Conservation (phyloP, 352 stramenopile species). For the Pythium aphanidermatum region DNA sequence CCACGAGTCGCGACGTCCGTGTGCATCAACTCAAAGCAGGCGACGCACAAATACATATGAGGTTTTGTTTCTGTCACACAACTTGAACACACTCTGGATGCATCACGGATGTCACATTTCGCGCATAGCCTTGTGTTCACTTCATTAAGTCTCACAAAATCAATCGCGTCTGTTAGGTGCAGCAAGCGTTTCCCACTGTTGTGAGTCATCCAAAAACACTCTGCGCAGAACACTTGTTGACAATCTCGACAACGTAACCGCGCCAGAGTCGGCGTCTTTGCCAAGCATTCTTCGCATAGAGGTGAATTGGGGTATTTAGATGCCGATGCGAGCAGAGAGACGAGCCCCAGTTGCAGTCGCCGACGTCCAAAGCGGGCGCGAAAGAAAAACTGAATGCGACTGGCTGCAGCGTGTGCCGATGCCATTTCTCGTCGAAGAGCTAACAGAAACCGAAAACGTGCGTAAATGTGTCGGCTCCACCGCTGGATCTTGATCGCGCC, state of each 20-base stretch:
- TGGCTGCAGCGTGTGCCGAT: neutral
- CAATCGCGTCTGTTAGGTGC: constrained; percentile 28
- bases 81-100: constrained; percentile 13
- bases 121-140: constrained; percentile 13
- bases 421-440: constrained; percentile 14
- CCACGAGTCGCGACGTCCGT: neutral
- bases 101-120: constrained; percentile 20
- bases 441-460: constrained; percentile 19
- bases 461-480: constrained; percentile 16
- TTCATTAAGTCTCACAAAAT: constrained; percentile 21
- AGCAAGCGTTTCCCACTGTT: constrained; percentile 26
- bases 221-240: constrained; percentile 18
- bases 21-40: constrained; percentile 27
- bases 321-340: constrained; percentile 14
- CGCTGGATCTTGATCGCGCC: constrained; percentile 21
- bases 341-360: constrained; percentile 5
- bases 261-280: constrained; percentile 11
- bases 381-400: constrained; percentile 11
- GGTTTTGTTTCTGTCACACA: constrained; percentile 6
- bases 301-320: constrained; percentile 24
- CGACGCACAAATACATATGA: constrained; percentile 7
- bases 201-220: constrained; percentile 23
- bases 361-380: constrained; percentile 5
- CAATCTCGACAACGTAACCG: constrained; percentile 28
- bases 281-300: constrained; percentile 31